A percentile compares a stretch with the other conserved stretches of the same genome.
phyloP scores from a whole-genome alignment of 371 early-diverging fungal species.

The Smittium mucronatum region DNA sequence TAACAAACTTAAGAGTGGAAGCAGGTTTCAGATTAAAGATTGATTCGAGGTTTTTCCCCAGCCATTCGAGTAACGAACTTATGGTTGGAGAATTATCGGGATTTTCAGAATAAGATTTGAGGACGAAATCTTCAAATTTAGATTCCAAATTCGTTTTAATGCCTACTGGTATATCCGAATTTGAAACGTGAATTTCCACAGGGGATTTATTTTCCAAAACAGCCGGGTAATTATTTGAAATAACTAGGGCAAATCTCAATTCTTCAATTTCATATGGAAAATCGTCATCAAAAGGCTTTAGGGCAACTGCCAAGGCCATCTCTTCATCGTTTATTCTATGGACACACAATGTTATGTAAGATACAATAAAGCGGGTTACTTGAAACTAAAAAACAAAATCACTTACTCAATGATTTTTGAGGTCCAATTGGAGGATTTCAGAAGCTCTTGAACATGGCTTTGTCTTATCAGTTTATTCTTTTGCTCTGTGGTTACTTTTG shows the following conservation, averaged over 20 bases:
- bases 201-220: conserved; percentile 16
- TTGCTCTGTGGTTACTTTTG: no score
- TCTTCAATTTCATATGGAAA: conserved; percentile 29
- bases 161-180: conserved; percentile 27
- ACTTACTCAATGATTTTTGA: background rate
- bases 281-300: conserved; percentile 32
- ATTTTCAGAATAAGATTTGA: conserved; percentile 9
- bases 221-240: conserved; percentile 25
- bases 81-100: conserved; percentile 15
- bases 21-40: conserved; percentile 32
- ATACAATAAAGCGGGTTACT: background rate
- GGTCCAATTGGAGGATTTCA: background rate
- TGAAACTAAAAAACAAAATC: background rate
- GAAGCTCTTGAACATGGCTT: background rate
- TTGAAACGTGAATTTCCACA: conserved; percentile 26
- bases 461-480: background rate
- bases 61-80: conserved; percentile 23
- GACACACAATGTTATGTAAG: background rate
- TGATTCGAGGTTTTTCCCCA: conserved; percentile 26
- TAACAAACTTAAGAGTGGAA: conserved; percentile 29
- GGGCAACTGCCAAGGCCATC: conserved; percentile 30
- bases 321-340: conserved; percentile 20
- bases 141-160: conserved; percentile 28
- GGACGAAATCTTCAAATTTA: conserved; percentile 11
- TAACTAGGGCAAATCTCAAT: conserved; percentile 28